Base-by-base conservation (phyloP, 805 yeast genomes). In the Spathaspora girioi region DNA sequence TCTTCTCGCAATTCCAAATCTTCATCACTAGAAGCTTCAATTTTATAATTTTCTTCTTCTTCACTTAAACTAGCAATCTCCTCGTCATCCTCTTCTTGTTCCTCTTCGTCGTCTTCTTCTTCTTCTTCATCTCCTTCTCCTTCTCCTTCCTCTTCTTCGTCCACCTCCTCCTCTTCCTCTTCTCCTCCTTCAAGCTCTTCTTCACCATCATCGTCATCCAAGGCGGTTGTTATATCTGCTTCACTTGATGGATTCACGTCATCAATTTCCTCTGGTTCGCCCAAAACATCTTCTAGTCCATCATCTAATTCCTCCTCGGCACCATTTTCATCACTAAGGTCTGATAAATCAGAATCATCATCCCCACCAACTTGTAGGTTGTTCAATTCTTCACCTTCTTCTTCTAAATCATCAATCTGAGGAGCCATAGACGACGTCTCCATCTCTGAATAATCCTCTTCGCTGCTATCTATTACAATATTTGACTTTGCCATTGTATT, bases 1-100 rank as follows among this genome's bases (percentile, higher is more conserved):
- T 70, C 72, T 2, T 65, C 71, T 43, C 60, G 52, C 18, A 68
- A 54, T 38, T 70, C 75, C 49, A 68, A 58, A 53, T 69, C 72
- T 31, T 70, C 74, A 47, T 70, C 73, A 31, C 67, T 63, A 2
- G 67, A 67, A 48, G 69, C 75, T 50, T 68, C 73, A 9, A 66
- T 56, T 48, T 62, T 59, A 46, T 65, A 66, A 42, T 56, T 57
- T 26, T 66, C 51, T 14, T 51, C 46, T 40, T 50, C 53, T 12
- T 51, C 54, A 48, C 54, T 51, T 10, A 46, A 18, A 47, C 65
- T 60, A 17, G 56, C 60, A 17, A 50, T 43, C 48, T 60, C 66
- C 6, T 65, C 68, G 7, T 55, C 63, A n/a, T 59, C 64, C 15
- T 56, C 64, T n/a, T 56, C 65, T 23, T 59, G 60, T 15, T 53